phyloP scores from a whole-genome alignment of 164 flowering plant genomes.

The Akebia trifoliata region DNA sequence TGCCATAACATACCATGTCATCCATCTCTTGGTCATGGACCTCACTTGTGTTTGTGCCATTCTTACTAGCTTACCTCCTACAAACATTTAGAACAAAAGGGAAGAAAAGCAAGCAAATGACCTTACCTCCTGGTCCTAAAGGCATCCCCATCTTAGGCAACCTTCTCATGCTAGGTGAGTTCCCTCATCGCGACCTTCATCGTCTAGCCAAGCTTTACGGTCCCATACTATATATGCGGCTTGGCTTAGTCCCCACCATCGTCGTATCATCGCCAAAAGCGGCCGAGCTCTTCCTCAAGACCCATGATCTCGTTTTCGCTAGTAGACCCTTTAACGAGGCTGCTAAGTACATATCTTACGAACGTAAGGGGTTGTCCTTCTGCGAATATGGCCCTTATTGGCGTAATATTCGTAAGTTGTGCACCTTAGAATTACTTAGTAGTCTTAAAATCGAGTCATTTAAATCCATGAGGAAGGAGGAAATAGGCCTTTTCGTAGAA shows the following conservation, averaged over 20 bases:
- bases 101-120: not conserved
- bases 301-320: conserved; percentile 20
- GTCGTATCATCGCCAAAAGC: conserved; percentile 19
- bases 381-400: conserved; percentile 31
- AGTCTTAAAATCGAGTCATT: conserved; percentile 22
- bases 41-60: not conserved
- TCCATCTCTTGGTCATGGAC: not conserved
- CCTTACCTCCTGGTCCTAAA: conserved; percentile 25
- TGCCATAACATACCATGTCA: no score
- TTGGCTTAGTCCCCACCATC: conserved; percentile 16
- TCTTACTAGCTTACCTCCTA: not conserved
- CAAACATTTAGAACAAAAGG: not conserved
- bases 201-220: conserved; percentile 13
- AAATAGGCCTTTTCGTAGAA: conserved; percentile 20
- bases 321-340: conserved; percentile 19
- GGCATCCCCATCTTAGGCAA: conserved; percentile 21
- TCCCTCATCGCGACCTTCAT: conserved; percentile 19
- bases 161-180: conserved; percentile 17
- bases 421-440: conserved; percentile 33
- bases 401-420: conserved; percentile 33
- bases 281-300: conserved; percentile 21
- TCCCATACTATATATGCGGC: conserved; percentile 21
- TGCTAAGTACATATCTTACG: conserved; percentile 24
- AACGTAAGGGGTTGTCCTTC: conserved; percentile 19
- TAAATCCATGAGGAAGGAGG: conserved; percentile 30